Evolutionary conservation across 441 rosid species (phyloP), one percentile per base, ranked within the genome.

Genomic region (Erodium trifolium): DNA sequence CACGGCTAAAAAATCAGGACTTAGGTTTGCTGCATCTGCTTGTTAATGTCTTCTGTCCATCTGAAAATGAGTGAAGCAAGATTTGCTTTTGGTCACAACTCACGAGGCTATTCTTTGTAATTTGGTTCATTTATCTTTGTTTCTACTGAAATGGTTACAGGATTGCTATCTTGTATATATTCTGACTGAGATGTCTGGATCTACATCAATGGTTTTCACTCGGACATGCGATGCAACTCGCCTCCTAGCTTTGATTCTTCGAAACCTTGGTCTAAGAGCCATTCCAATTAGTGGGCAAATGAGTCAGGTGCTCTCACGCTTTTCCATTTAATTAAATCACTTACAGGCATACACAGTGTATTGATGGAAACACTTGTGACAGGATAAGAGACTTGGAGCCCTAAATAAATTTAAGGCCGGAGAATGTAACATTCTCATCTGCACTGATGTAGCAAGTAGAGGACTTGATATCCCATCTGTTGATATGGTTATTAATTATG

Each of bases 301-400:
- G 99, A 85, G 78, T 73, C 99, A 92, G 99, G 97, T 86, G 68
- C 59, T 23, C 2, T 63, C 0, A 5, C 29, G 14, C 17, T 17
- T 39, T 9, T 31, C 31, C 4, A 34, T 17, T 27, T 71, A 59
- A 34, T 68, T 51, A 10, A 39, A 3, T 3, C 13, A 49, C 12
- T 2, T 11, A 41, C 47, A 68, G 12, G 13, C 10, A 4, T 14
- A 18, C 72, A 60, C 69, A 75, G 41, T 63, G 70, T 67, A 3
- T 62, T 39, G 14, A 31, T n/a, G 9, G 51, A 31, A 67, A 34
- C 65, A 2, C 67, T 16, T 76, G 39, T 72, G 60, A 59, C 90
- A 92, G 99, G 66, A 98, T n/a, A 94, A 90, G 79, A 88, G 99
- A 78, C 88, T 94, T 43, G 97, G 99, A 71, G 96, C 99, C 69